Evolutionary conservation across 2,329 filamentous ascomycete genomes (phyloP), one percentile per base, ranked within the genome.

Genomic region (Talaromyces pinophilus): DNA sequence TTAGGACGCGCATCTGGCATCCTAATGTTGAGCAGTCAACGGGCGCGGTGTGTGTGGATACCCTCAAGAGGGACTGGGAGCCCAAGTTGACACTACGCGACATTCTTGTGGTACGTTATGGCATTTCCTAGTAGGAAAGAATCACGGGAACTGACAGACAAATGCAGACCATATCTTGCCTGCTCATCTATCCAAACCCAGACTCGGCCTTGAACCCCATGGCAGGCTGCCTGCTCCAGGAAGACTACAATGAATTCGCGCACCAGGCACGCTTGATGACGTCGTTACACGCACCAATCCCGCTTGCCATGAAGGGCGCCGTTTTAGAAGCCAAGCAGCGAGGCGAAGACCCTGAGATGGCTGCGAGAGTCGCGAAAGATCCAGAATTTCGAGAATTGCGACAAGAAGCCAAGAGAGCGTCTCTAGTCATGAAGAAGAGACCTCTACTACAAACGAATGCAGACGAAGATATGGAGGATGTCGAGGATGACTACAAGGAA

Each of bases 21-120:
- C 87, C 87, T 0, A 89, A 89, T 71, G 84, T 89, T 60, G 87
- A 89, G 68, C 85, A 87, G 62, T 78, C 80, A n/a, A 86, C 84
- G 0, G 87, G 87, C 5, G 84, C 83, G 0, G 86, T 89, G 2
- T 89, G 87, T 68, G 85, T 89, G 2, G 87, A 89, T 76, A 89
- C 87, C 1, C 72, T 89, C 54, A 89, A 89, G 77, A 80, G 85
- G 57, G 87, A 88, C 70, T 89, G 87, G 87, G 82, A 85, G 66
- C 77, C 81, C 15, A 83, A 79, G 33, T 75, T 89, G 69, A 88
- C 85, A 30, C 72, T 89, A 60, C 78, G 84, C 57, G 86, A 89
- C 77, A 85, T 89, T 2, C 75, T 89, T 19, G 72, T 83, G 61
- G 80, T 82, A 70, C 71, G 80, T 76, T 55, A 10, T 28, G 25